These are phyloP conservation scores for Tricholoma sp. DNA, from an alignment of 768 basidiomycete species.

Conservation along the genomic window DNA sequence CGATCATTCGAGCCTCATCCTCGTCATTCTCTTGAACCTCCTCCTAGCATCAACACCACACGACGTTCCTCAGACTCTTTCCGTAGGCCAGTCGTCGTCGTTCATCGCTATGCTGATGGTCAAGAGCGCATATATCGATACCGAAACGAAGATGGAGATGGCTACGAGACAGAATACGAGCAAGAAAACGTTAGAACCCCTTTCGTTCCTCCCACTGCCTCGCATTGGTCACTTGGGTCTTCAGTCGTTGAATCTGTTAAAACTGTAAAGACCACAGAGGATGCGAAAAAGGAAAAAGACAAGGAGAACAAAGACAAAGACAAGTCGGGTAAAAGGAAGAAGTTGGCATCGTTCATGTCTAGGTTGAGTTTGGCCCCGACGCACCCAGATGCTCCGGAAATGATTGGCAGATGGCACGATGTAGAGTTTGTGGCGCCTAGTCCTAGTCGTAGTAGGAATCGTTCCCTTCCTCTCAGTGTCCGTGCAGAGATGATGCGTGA, in stretches of 20 bases:
- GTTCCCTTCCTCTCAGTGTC: background rate
- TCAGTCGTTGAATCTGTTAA: background rate
- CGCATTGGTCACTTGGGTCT: background rate
- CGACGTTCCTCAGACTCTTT: too few relatives aligned
- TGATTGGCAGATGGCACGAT: background rate
- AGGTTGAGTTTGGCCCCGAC: background rate
- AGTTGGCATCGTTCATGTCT: constrained; percentile 1
- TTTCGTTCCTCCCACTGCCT: background rate
- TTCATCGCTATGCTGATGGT: background rate
- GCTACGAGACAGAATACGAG: background rate
- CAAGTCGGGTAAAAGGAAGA: constrained; percentile 5
- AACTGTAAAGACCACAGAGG: background rate
- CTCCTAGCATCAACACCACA: too few relatives aligned
- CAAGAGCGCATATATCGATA: background rate
- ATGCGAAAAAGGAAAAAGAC: background rate
- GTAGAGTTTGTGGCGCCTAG: background rate
- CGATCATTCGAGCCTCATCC: too few relatives aligned
- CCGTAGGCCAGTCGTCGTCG: background rate
- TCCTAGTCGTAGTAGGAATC: background rate
- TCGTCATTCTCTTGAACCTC: too few relatives aligned
- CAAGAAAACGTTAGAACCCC: background rate
- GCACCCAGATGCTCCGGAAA: background rate
- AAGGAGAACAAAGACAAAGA: background rate
- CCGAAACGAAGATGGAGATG: background rate
- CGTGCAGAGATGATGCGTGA: background rate